Evolutionary conservation across 768 basidiomycete genomes (phyloP).

Genomic region (Pleurotus sapidus): DNA sequence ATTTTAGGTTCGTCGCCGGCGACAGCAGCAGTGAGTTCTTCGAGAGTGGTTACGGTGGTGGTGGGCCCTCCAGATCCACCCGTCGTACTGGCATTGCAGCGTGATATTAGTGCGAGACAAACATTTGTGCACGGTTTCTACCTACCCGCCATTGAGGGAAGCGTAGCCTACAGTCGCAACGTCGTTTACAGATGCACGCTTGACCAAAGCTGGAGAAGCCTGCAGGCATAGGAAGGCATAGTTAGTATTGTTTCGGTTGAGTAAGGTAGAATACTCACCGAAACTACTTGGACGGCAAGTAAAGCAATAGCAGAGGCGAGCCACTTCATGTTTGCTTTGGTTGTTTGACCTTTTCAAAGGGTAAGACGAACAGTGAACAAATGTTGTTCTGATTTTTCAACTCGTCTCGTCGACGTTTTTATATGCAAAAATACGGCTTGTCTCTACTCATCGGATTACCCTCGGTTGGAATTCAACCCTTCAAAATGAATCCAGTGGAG

Average conservation of each 20-base stretch:
- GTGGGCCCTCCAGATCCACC: slow-evolving; percentile 41
- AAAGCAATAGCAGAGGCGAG: slow-evolving; percentile 15
- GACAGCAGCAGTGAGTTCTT: slow-evolving; percentile 37
- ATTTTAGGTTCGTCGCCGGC: slow-evolving; percentile 36
- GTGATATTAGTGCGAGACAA: background rate
- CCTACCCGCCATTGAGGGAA: slow-evolving; percentile 10
- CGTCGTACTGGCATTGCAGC: slow-evolving; percentile 29
- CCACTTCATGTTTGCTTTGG: slow-evolving; percentile 16
- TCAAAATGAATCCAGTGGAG: too few species aligned
- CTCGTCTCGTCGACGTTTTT: background rate
- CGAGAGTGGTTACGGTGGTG: slow-evolving; percentile 41
- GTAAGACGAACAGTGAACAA: background rate
- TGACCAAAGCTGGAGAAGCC: slow-evolving; percentile 19
- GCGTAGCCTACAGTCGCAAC: slow-evolving; percentile 38
- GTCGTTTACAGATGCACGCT: slow-evolving; percentile 34
- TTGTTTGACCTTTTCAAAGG: too few species aligned
- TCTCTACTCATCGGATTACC: background rate
- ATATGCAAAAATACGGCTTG: slow-evolving; percentile 29
- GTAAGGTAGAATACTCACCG: slow-evolving; percentile 2
- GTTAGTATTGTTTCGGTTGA: background rate
- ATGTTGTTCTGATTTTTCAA: slow-evolving; percentile 1
- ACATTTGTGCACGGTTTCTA: background rate
- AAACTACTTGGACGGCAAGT: slow-evolving; percentile 14
- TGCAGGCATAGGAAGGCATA: background rate
- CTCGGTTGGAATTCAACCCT: background rate